phyloP scores from a whole-genome alignment of 148 eudicot genomes.

The Persicaria tinctoria region DNA sequence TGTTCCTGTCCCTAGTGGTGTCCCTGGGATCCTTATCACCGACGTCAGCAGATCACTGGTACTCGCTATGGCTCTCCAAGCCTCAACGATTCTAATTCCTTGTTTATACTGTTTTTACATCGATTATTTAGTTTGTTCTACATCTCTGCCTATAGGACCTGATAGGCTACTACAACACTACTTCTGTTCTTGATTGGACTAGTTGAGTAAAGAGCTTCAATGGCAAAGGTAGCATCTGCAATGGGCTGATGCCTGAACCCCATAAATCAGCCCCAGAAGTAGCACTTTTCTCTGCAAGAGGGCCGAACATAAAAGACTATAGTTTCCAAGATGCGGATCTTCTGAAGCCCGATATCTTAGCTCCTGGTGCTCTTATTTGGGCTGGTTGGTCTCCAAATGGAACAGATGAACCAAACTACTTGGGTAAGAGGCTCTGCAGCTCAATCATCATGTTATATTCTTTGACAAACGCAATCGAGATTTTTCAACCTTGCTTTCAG shows the following conservation, averaged over 20 bases:
- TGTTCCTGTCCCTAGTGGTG: constrained; percentile 86
- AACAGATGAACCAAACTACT: constrained; percentile 82
- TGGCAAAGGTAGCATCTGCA: constrained; percentile 68
- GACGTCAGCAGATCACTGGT: constrained; percentile 77
- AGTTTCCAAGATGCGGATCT: constrained; percentile 91
- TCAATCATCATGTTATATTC: neutral
- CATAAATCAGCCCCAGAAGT: constrained; percentile 94
- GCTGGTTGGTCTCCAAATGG: constrained; percentile 96
- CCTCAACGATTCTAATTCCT: neutral
- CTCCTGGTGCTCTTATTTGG: constrained; percentile 98
- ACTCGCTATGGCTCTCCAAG: constrained; percentile 12
- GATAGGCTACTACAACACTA: constrained; percentile 74
- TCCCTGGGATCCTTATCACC: constrained; percentile 91
- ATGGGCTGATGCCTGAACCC: constrained; percentile 64
- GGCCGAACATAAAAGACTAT: constrained; percentile 89
- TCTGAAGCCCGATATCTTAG: constrained; percentile 95
- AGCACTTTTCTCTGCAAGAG: constrained; percentile 89
- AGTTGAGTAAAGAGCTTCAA: constrained; percentile 83
- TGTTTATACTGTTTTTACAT: neutral
- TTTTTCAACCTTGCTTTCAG: neutral
- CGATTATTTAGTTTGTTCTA: neutral
- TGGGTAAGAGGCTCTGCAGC: constrained; percentile 35
- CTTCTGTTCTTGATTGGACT: constrained; percentile 90
- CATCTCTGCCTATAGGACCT: constrained; percentile 41
- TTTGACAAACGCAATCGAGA: neutral